Conservation (phyloP, 306 rosid species). For the Canavalia ensiformis region DNA sequence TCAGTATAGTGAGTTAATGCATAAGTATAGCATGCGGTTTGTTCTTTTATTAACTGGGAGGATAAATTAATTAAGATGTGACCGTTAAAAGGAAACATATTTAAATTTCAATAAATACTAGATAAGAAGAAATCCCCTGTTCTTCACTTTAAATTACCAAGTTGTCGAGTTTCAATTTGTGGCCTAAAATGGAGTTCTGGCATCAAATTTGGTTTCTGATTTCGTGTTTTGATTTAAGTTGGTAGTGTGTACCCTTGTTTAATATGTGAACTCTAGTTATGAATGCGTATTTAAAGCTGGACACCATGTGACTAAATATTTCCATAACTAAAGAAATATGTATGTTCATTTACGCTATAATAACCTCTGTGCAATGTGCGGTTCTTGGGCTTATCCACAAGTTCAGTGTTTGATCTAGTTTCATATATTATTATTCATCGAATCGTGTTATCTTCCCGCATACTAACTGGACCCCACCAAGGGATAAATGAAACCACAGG, state of each 20-base stretch:
- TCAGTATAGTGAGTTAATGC: constrained; percentile 17
- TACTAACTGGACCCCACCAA: not conserved
- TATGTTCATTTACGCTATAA: not conserved
- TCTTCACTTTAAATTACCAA: not conserved
- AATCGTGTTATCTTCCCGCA: not conserved
- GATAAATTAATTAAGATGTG: not conserved
- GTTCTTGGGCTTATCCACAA: constrained; percentile 17
- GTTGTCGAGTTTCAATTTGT: constrained; percentile 27
- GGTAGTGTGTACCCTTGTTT: not conserved
- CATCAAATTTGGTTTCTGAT: constrained; percentile 34
- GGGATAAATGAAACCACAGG: not conserved
- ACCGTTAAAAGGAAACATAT: constrained; percentile 3
- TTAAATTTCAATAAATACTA: constrained; percentile 20
- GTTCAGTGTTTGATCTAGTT: constrained; percentile 23
- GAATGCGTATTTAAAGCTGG: not conserved
- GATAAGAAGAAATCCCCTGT: constrained; percentile 15
- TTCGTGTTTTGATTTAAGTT: constrained; percentile 14
- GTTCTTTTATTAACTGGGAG: constrained; percentile 17
- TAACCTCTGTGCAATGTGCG: constrained; percentile 12
- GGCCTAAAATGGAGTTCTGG: constrained; percentile 13
- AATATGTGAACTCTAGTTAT: constrained; percentile 4
- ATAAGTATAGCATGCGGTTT: not conserved
- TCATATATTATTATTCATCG: constrained; percentile 26
- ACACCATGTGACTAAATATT: constrained; percentile 7
- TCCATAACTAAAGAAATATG: constrained; percentile 1